phyloP scores from a whole-genome alignment of 768 basidiomycete species.

The Crucibulum laeve region DNA sequence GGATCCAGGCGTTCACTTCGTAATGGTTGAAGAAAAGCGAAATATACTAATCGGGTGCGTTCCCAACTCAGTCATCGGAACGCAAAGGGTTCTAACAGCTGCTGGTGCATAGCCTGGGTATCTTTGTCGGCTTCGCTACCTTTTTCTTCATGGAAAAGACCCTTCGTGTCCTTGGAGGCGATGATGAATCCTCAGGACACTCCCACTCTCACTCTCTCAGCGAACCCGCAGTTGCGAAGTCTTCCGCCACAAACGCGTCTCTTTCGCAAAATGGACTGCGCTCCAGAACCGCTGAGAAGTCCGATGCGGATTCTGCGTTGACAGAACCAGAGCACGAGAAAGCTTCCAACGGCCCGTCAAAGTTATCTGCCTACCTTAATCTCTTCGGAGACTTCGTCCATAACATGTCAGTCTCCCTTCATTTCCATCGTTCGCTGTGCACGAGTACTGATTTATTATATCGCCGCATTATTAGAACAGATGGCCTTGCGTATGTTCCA shows the following conservation, averaged over 20 bases:
- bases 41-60: constrained; percentile 86
- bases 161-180: constrained; percentile 71
- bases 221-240: constrained; percentile 27
- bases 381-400: constrained; percentile 92
- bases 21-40: constrained; percentile 86
- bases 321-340: constrained; percentile 17
- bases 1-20: constrained; percentile 65
- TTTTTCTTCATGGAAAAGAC: constrained; percentile 96
- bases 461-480: constrained; percentile 53
- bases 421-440: constrained; percentile 6
- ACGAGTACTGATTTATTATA: constrained; percentile 10
- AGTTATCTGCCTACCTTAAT: constrained; percentile 89
- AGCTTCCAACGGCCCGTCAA: constrained; percentile 55
- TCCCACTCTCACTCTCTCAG: constrained; percentile 35
- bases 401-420: constrained; percentile 68
- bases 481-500: constrained; percentile 77
- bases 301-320: constrained; percentile 14
- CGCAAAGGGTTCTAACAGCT: neutral
- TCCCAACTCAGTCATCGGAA: no score
- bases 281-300: constrained; percentile 34
- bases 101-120: constrained; percentile 50
- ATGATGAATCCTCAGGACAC: constrained; percentile 47
- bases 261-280: constrained; percentile 44
- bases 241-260: constrained; percentile 44
- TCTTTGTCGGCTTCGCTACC: constrained; percentile 82